Conservation (phyloP, 352 stramenopile species). For the Pythium grandisporangium region DNA sequence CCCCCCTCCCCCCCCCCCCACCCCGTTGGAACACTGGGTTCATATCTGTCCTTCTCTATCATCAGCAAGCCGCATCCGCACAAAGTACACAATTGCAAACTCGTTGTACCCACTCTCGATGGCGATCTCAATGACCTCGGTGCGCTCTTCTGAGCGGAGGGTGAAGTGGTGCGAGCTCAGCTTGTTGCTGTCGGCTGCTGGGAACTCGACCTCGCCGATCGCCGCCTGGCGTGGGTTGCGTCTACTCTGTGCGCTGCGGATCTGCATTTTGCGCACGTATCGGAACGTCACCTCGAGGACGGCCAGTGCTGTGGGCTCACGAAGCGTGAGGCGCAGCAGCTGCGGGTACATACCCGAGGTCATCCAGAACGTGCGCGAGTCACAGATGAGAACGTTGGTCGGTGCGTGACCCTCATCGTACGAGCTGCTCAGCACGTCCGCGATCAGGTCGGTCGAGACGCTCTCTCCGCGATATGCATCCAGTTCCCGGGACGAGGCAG, state of each 20-base stretch:
- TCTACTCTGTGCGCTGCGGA: constrained; percentile 30
- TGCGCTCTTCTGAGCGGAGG: constrained; percentile 9
- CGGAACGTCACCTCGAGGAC: constrained; percentile 64
- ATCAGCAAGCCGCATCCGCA: constrained; percentile 19
- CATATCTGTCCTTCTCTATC: no score
- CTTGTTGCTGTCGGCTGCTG: constrained; percentile 25
- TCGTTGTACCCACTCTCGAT: constrained; percentile 59
- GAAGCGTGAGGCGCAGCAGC: constrained; percentile 50
- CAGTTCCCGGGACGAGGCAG: constrained; percentile 24
- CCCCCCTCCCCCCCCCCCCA: no score
- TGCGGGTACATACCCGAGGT: constrained; percentile 66
- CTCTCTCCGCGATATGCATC: constrained; percentile 30
- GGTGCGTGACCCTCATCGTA: constrained; percentile 39
- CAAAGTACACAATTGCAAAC: constrained; percentile 62
- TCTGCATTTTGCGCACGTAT: constrained; percentile 45
- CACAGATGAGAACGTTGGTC: constrained; percentile 39
- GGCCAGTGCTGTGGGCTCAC: constrained; percentile 41
- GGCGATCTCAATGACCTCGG: constrained; percentile 54
- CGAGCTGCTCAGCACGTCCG: constrained; percentile 61
- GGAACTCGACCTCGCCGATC: constrained; percentile 25
- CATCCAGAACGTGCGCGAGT: constrained; percentile 55
- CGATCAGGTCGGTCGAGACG: constrained; percentile 22
- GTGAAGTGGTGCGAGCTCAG: constrained; percentile 44
- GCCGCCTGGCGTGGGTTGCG: constrained; percentile 18
- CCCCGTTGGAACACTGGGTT: no score